Conservation (phyloP, 2,329 filamentous ascomycete species). For the Teratosphaeria viscida region DNA sequence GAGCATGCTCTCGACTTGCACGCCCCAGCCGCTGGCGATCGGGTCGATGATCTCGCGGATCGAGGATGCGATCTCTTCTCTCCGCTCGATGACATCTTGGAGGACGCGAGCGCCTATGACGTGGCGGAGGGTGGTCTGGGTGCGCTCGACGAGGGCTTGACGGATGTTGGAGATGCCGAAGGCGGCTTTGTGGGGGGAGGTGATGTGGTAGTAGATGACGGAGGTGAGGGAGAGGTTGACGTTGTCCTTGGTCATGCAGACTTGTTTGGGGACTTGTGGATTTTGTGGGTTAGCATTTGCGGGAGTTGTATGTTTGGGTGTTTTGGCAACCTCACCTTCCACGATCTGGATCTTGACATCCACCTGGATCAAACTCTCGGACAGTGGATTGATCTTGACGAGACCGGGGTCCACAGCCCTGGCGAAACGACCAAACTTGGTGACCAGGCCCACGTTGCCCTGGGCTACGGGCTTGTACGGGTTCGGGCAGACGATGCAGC, state of each 20-base stretch:
- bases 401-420: constrained; percentile 93
- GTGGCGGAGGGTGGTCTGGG: constrained; percentile 92
- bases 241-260: constrained; percentile 99
- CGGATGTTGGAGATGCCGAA: constrained; percentile 93
- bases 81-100: constrained; percentile 96
- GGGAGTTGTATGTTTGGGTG: neutral
- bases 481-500: constrained; percentile 87
- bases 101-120: constrained; percentile 91
- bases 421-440: constrained; percentile 90
- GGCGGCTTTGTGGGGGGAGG: constrained; percentile 87
- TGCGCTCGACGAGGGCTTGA: constrained; percentile 94
- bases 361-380: constrained; percentile 78
- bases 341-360: constrained; percentile 99
- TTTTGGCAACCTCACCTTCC: constrained; percentile 36
- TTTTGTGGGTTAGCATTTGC: neutral
- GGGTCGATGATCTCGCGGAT: constrained; percentile 63
- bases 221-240: constrained; percentile 87
- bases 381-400: constrained; percentile 93
- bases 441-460: constrained; percentile 90
- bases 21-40: constrained; percentile 87
- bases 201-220: constrained; percentile 98
- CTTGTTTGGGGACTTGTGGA: constrained; percentile 70
- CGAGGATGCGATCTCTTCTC: constrained; percentile 89
- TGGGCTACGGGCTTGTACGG: constrained; percentile 68
- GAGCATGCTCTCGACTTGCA: constrained; percentile 94